Evolutionary conservation across 1,139 yeast genomes (phyloP), one percentile per base, ranked within the genome.

Genomic region (Zygoascus sp.): DNA sequence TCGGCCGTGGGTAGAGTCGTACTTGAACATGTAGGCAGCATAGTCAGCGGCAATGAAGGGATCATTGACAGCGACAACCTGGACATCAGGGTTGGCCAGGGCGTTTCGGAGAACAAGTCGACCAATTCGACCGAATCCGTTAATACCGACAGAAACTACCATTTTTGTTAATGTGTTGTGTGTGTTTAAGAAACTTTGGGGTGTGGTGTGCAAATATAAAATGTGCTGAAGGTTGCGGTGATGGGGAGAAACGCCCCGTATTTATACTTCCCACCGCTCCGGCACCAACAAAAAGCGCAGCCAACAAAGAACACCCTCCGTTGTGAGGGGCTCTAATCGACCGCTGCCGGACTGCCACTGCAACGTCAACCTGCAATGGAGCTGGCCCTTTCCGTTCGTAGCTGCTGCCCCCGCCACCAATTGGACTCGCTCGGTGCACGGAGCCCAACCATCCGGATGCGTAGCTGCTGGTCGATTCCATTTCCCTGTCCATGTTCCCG

Each of bases 41-140:
- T 83, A 83, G 64, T 83, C 90, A 58, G 87, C 79, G 56, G 80
- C 80, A 67, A 83, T 83, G 78, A 83, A 83, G 57, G 94, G 94
- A 71, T 83, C 90, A 68, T 83, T 83, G 77, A 83, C 73, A 62
- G 89, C 90, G 54, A 83, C 87, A 59, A 83, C 85, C 65, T 80
- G 75, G 63, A 83, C 81, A 58, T 79, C 85, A 59, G 76, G 72
- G 79, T 85, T 79, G 57, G 64, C 60, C 61, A 83, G 74, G 58
- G 92, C 92, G 66, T 82, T 77, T 77, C 94, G 81, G 67, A 83
- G 75, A 59, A 81, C 80, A 66, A 83, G 80, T 73, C 94, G 87
- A 60, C 94, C 94, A 62, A 83, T 83, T 73, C 94, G 81, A 63
- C 94, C 94, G 82, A 83, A 83, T 66, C 92, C 92, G 82, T 83